Evolutionary conservation across 345 rosid genomes (phyloP), one percentile per base, ranked within the genome.

Genomic region (Dovyalis caffra): DNA sequence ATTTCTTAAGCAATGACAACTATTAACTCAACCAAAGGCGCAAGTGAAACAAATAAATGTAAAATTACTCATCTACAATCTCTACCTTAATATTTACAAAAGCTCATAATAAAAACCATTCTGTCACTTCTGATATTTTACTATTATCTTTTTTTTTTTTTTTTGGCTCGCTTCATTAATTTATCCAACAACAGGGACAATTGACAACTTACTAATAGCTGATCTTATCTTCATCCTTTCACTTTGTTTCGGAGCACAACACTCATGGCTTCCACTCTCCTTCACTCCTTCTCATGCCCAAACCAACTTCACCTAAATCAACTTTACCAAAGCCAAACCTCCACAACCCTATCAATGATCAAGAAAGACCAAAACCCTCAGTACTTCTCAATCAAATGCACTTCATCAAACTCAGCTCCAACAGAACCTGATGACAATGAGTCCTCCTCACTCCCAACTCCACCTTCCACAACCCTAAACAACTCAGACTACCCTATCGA

Each of bases 401-500:
- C 81, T 49, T 57, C 83, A 38, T 70, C 85, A 45, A 71, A 77
- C 16, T 60, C 81, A 45, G 14, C 70, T 16, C 58, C 70, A 6
- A 20, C 56, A 37, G 64, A 74, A 21, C 61, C 70, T 64, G 31
- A 14, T 38, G 47, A 32, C 7, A 26, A 16, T 2, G 35, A 69
- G 20, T 70, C 73, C 53, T 43, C 77, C 23, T 75, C 81, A 23
- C 65, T 56, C 65, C 92, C 90, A 18, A 74, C 86, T 57, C 91
- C 88, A 18, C 21, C 74, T 37, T 80, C 89, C 64, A 79, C 81
- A 67, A 65, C 88, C 32, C 79, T 85, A 66, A 90, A 76, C 82
- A 83, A 83, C 74, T 34, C 89, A 5, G 94, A 88, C 18, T 88
- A 88, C 84, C 98, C 97, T 7, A 88, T 92, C 0, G 90, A 90